Evolutionary conservation across 2,329 filamentous ascomycete species (phyloP).

Genomic region (Aspergillus pseudotamarii): DNA sequence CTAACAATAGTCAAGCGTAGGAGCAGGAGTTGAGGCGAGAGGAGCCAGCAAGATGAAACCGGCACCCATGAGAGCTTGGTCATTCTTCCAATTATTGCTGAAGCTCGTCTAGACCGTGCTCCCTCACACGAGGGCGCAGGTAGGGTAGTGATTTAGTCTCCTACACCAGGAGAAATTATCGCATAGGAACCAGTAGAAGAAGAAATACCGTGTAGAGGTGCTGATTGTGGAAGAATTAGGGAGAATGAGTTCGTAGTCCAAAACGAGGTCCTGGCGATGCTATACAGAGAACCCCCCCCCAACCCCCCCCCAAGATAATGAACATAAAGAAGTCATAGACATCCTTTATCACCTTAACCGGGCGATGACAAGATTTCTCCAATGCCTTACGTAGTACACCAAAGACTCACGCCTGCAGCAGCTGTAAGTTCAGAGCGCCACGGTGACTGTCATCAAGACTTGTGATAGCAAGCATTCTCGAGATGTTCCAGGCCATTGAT

Average conservation of each 20-base stretch:
- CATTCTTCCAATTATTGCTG: neutral
- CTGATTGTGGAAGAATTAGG: neutral
- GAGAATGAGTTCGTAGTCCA: neutral
- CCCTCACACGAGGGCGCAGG: neutral
- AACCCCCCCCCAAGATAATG: no score
- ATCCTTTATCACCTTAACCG: neutral
- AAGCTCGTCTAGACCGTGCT: neutral
- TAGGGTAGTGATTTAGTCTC: neutral
- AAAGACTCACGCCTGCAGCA: neutral
- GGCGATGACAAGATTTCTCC: neutral
- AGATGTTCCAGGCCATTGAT: slow-evolving; percentile 67
- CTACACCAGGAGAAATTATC: neutral
- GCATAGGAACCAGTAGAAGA: neutral
- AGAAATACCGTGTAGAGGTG: neutral
- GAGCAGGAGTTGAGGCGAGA: neutral
- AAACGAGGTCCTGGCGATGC: neutral
- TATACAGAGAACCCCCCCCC: neutral
- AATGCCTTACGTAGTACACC: neutral
- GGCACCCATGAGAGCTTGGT: neutral
- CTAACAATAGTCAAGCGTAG: neutral
- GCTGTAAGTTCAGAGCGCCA: no score
- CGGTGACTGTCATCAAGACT: neutral
- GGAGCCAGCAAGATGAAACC: neutral
- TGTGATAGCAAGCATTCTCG: slow-evolving; percentile 62
- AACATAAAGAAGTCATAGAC: neutral